Evolutionary conservation across 225 moss, liverwort and hornwort genomes (phyloP), one percentile per base, ranked within the genome.

Genomic region (Anthoceros angustus): DNA sequence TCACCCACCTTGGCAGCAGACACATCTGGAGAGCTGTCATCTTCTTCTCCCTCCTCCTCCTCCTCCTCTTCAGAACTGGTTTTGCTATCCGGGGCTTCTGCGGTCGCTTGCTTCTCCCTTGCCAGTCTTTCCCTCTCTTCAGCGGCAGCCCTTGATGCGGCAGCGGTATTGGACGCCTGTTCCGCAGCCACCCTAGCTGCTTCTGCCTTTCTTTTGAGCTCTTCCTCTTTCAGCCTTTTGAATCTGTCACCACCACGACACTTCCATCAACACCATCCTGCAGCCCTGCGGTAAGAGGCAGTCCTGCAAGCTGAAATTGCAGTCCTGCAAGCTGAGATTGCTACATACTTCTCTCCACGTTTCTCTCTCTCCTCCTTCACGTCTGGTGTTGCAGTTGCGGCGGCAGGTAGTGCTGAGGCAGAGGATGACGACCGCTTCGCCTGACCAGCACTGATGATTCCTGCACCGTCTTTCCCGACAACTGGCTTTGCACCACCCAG

Each of bases 381-480:
- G 4, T 55, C 55, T 55, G 55, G 8, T 6, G 49, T 64, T 68
- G 73, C 69, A 15, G 67, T 77, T 16, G 76, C 62, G 61, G 80
- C 68, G 45, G 75, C 45, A 61, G 81, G 68, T 50, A 83, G 74
- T 11, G 83, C 69, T 50, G 80, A 73, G 64, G 63, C 71, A 4
- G 83, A 76, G 40, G 86, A 83, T 24, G 82, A 12, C 61, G 85
- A 88, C 25, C 92, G 82, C 79, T 98, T 89, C 6, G 92, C 92
- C 74, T 98, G 98, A 24, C 92, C 92, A 42, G 92, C 89, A 72
- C 76, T 92, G 42, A 92, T 98, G 63, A 95, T 88, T 62, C 74
- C 75, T 39, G 78, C 77, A 25, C 77, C 78, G 66, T 86, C 84
- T 73, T 83, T 79, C 70, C 83, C 90, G 25, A 75, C 85, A 62